phyloP scores from a whole-genome alignment of 331 rosid species.

The Malus hybrid region DNA sequence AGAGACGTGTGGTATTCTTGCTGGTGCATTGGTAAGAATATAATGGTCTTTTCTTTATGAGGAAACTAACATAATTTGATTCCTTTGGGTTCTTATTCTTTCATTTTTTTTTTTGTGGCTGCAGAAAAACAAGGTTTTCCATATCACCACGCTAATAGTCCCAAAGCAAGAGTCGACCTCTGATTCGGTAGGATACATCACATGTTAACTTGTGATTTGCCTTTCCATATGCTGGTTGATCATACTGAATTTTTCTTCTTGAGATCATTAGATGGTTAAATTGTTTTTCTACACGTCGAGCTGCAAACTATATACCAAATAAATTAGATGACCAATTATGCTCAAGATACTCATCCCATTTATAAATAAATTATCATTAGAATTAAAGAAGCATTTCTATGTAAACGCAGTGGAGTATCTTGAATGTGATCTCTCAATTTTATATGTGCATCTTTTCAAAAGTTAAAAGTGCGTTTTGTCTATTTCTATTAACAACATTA shows the following conservation, averaged over 20 bases:
- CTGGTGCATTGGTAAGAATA: slow-evolving; percentile 83
- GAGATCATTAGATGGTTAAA: neutral
- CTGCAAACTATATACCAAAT: neutral
- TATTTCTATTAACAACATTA: slow-evolving; percentile 9
- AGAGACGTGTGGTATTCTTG: slow-evolving; percentile 96
- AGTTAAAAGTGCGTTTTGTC: neutral
- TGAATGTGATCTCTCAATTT: neutral
- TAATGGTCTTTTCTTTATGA: neutral
- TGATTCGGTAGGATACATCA: slow-evolving; percentile 66
- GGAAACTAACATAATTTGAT: slow-evolving; percentile 7
- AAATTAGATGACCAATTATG: neutral
- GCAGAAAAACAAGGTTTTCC: slow-evolving; percentile 94
- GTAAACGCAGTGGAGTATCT: neutral
- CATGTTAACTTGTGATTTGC: neutral
- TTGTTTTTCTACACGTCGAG: neutral
- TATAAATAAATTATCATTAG: neutral
- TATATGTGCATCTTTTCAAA: neutral
- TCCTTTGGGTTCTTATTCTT: slow-evolving; percentile 20
- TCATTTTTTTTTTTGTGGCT: slow-evolving; percentile 24
- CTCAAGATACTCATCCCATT: neutral
- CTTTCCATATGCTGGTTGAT: neutral
- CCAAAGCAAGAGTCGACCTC: slow-evolving; percentile 98
- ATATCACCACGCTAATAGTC: slow-evolving; percentile 81
- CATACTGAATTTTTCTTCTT: neutral
- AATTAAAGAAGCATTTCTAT: neutral